These are phyloP conservation scores for Bromus sterilis DNA, from an alignment of 176 grass and related monocot genomes.

Conservation along the genomic window DNA sequence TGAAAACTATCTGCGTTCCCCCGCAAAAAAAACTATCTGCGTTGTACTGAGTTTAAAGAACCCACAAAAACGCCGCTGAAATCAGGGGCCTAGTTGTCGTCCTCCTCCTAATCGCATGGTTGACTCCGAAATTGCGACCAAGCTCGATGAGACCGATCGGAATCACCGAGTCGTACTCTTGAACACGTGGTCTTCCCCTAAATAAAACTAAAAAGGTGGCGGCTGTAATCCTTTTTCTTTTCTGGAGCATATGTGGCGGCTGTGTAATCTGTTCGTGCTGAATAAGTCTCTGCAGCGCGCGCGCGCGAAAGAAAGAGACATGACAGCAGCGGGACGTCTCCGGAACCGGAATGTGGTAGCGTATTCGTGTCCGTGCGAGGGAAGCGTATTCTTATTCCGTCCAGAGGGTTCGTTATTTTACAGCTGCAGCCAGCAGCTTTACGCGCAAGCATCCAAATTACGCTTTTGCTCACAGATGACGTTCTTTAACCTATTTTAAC, in stretches of 20 bases:
- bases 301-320: too few relatives aligned
- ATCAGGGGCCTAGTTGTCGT: neutral
- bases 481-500: neutral
- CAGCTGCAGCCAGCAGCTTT: constrained; percentile 25
- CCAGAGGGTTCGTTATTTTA: neutral
- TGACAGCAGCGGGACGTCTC: neutral
- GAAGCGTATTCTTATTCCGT: neutral
- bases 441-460: constrained; percentile 35
- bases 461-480: neutral
- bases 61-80: too few relatives aligned
- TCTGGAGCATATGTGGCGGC: too few relatives aligned
- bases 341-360: neutral
- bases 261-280: neutral
- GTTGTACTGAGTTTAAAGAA: too few relatives aligned
- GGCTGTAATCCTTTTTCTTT: too few relatives aligned
- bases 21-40: too few relatives aligned
- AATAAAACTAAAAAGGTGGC: constrained; percentile 2
- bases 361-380: neutral
- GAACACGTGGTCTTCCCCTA: neutral
- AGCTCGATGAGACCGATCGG: neutral
- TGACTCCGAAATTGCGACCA: too few relatives aligned
- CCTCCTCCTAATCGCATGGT: neutral
- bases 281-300: too few relatives aligned
- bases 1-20: too few relatives aligned
- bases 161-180: neutral